Conservation (phyloP, 768 basidiomycete species). For the Lactifluus volemus region DNA sequence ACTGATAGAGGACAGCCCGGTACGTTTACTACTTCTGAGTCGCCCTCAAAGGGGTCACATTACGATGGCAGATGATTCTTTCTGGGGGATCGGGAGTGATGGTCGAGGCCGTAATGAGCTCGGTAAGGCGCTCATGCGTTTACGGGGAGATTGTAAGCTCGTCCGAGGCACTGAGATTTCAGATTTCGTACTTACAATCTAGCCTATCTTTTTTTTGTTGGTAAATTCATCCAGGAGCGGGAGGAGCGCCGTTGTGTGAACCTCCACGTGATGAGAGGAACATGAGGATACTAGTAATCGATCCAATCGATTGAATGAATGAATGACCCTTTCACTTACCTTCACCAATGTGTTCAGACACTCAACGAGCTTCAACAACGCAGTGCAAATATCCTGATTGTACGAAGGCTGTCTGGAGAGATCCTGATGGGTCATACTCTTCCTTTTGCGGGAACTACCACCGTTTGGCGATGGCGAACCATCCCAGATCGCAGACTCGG, state of each 20-base stretch:
- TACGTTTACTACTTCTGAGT: neutral
- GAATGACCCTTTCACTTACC: neutral
- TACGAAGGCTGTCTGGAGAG: constrained; percentile 16
- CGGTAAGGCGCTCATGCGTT: constrained; percentile 33
- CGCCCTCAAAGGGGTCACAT: neutral
- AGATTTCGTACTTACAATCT: neutral
- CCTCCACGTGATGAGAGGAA: neutral
- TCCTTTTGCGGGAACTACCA: constrained; percentile 20
- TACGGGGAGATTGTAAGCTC: constrained; percentile 28
- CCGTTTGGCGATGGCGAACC: constrained; percentile 14
- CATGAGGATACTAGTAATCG: too few species aligned
- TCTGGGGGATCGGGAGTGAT: constrained; percentile 36
- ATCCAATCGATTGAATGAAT: neutral
- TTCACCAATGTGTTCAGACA: constrained; percentile 14
- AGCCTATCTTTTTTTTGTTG: neutral
- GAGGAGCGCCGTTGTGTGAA: neutral
- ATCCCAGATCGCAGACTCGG: neutral
- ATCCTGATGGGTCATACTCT: constrained; percentile 22
- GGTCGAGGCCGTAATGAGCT: constrained; percentile 33
- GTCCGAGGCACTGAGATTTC: constrained; percentile 4
- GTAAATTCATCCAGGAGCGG: neutral
- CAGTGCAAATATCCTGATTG: constrained; percentile 18
- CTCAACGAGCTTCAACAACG: constrained; percentile 6
- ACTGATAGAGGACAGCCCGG: constrained; percentile 31
- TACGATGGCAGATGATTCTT: constrained; percentile 28